phyloP scores from a whole-genome alignment of 2,329 filamentous ascomycete genomes.

The Pestalotiopsis sp. region DNA sequence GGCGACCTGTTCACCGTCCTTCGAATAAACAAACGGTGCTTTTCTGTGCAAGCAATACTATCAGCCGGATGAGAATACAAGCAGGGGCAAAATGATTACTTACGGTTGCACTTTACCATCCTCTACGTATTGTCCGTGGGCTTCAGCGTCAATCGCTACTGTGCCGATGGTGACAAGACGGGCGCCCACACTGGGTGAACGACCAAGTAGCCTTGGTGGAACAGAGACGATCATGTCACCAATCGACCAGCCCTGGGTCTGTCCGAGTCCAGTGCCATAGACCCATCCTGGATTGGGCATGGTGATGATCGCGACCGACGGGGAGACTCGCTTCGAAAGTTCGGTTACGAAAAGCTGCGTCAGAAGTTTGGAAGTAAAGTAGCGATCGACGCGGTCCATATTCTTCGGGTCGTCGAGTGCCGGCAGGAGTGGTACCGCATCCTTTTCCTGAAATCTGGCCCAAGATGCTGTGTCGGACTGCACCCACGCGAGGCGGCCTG shows the following conservation, averaged over 20 bases:
- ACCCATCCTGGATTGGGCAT: constrained; percentile 20
- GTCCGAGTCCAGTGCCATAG: constrained; percentile 13
- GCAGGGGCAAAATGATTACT: neutral
- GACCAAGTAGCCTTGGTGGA: neutral
- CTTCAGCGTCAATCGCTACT: constrained; percentile 17
- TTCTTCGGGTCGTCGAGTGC: constrained; percentile 36
- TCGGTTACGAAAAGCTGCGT: constrained; percentile 89
- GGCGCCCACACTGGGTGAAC: no score
- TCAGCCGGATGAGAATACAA: neutral
- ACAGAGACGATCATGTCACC: neutral
- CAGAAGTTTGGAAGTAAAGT: constrained; percentile 25
- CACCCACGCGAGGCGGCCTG: constrained; percentile 22
- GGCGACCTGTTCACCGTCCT: neutral
- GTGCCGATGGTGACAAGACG: constrained; percentile 17
- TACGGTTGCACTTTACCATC: constrained; percentile 15
- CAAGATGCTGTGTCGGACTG: constrained; percentile 6
- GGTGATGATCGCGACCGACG: constrained; percentile 21
- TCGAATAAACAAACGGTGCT: neutral
- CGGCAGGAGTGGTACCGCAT: constrained; percentile 4
- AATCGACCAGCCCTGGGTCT: neutral
- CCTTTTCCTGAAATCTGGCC: constrained; percentile 12
- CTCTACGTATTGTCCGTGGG: constrained; percentile 13
- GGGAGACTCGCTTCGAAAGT: constrained; percentile 30
- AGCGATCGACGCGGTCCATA: constrained; percentile 33
- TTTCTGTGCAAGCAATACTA: neutral